A percentile compares a stretch with the other conserved stretches of the same genome.
Evolutionary conservation across 2,329 filamentous ascomycete genomes (phyloP).

Genomic region (Boeremia lycopersici): DNA sequence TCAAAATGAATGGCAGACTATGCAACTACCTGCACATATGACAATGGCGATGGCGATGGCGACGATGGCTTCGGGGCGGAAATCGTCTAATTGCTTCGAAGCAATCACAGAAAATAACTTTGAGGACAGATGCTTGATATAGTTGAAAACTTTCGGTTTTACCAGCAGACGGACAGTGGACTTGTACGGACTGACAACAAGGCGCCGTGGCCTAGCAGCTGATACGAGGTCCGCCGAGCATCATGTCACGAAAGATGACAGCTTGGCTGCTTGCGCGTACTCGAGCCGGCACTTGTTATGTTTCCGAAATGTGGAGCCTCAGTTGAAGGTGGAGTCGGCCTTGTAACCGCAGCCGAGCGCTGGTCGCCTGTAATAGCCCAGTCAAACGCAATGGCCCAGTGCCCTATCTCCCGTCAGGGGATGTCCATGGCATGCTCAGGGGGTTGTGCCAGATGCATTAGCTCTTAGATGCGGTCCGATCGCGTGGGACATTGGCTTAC

Average conservation of each 20-base stretch:
- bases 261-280: conserved; percentile 24
- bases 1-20: not conserved
- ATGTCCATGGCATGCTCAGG: not conserved
- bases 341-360: conserved; percentile 14
- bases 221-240: conserved; percentile 7
- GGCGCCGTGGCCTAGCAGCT: conserved; percentile 1
- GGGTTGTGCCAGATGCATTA: not conserved
- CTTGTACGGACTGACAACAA: conserved; percentile 1
- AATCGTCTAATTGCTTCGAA: not conserved
- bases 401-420: not conserved
- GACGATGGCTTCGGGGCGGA: not conserved
- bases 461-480: not conserved
- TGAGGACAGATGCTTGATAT: not conserved
- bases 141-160: not conserved
- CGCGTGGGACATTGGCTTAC: not conserved
- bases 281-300: conserved; percentile 11
- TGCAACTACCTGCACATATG: not conserved
- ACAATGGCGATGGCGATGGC: not conserved
- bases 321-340: conserved; percentile 2
- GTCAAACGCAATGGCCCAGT: conserved; percentile 3
- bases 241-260: conserved; percentile 5
- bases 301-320: conserved; percentile 23
- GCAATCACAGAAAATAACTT: not conserved
- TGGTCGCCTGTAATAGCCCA: conserved; percentile 10
- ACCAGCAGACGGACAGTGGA: conserved; percentile 4